Percentiles rank a stretch among this genome's conserved stretches.
Evolutionary conservation across 495 filamentous ascomycete species (phyloP).

Genomic region (Friedmanniomyces endolithicus): DNA sequence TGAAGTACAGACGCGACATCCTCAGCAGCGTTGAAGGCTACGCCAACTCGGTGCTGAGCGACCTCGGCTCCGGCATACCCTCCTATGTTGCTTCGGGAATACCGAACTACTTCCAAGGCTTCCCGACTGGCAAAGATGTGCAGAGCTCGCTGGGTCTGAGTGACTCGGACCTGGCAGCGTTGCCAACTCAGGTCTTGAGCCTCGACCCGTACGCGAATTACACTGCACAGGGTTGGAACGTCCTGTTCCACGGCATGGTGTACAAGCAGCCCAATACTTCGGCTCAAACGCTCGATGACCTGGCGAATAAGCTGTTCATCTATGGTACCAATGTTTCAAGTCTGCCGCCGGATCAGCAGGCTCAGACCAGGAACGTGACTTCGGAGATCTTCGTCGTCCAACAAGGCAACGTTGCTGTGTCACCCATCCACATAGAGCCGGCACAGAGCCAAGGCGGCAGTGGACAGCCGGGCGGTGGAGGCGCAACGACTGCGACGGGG

Average conservation of each 20-base stretch:
- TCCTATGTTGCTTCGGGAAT: conserved; percentile 51
- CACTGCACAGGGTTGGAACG: conserved; percentile 63
- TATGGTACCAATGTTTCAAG: conserved; percentile 43
- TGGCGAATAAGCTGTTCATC: conserved; percentile 59
- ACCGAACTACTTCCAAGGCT: conserved; percentile 53
- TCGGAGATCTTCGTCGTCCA: conserved; percentile 59
- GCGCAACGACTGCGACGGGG: conserved; percentile 39
- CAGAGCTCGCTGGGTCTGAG: conserved; percentile 46
- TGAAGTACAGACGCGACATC: conserved; percentile 33
- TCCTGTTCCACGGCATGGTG: conserved; percentile 65
- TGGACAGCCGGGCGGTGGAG: conserved; percentile 42
- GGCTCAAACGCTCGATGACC: conserved; percentile 45
- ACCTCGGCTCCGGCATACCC: conserved; percentile 41
- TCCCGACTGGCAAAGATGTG: conserved; percentile 50
- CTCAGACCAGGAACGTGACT: conserved; percentile 60
- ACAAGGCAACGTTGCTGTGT: conserved; percentile 47
- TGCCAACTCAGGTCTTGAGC: conserved; percentile 60
- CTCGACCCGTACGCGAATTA: conserved; percentile 69
- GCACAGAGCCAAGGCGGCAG: conserved; percentile 36
- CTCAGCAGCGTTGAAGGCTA: conserved; percentile 37
- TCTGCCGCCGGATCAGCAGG: conserved; percentile 45
- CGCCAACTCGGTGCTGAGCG: conserved; percentile 31
- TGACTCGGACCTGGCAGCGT: conserved; percentile 41
- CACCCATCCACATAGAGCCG: conserved; percentile 47
- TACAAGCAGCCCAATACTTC: conserved; percentile 63